Base-by-base conservation (phyloP, 2,329 filamentous ascomycete genomes). In the Fusarium irregulare region DNA sequence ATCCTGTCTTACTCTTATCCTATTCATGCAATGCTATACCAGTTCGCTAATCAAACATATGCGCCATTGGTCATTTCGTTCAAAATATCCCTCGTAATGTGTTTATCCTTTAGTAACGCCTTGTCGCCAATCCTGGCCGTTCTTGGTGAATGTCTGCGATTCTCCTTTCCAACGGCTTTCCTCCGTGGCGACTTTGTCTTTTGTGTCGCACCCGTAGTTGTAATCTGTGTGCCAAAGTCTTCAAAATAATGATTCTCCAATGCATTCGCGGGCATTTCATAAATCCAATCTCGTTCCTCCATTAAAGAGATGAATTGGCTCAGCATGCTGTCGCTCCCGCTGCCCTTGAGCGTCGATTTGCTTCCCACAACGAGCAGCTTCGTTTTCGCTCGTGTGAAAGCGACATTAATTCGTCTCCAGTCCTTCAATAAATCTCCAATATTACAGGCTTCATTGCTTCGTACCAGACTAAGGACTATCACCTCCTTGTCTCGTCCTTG, bases 401-500 rank as follows among this genome's bases (percentile, higher is more conserved):
- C 96, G 6, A 99, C 96, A 74, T 99, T 99, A 77, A 99, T 94
- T 50, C 96, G 85, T 58, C 96, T 85, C 92, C 94, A 97, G 79
- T 99, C 96, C 65, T 92, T 92, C 28, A 99, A 84, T 47, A 99
- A 80, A 58, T 98, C 96, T 20, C 96, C 96, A n/a, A 99, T 94
- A 51, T 87, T 89, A 67, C 90, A 89, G 2, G 87, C 86, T 23
- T 94, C 90, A 75, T 99, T 99, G 78, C 90, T 95, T 30, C 96
- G 88, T 16, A 98, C 96, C 30, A 97, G 90, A 58, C 89, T 93
- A 11, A 99, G 86, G 16, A 99, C 88, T 1, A 98, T 88, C 4
- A 97, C 91, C 76, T 97, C 94, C 78, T 99, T 99, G 81, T 99
- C 96, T 12, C 96, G 89, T 9, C 96, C 96, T 78, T 99, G 96